Percentiles rank a stretch among this genome's conserved stretches.
phyloP scores from a whole-genome alignment of 805 yeast species.

The Candida palmyrensis region DNA sequence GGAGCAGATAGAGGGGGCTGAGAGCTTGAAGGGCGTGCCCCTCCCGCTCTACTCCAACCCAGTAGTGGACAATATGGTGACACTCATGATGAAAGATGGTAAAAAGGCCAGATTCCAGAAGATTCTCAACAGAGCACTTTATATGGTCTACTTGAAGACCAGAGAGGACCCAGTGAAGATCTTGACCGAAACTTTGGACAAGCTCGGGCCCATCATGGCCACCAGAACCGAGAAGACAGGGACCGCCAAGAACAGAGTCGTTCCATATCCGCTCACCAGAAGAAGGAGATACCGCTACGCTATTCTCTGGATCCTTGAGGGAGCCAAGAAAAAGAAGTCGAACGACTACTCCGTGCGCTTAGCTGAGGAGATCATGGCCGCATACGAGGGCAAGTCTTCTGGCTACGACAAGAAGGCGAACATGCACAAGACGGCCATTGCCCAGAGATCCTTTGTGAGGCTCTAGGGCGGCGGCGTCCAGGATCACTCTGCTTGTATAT shows the following conservation, averaged over 20 bases:
- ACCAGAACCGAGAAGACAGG: slow-evolving; percentile 77
- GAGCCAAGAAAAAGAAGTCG: slow-evolving; percentile 72
- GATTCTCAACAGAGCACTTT: slow-evolving; percentile 69
- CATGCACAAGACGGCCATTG: slow-evolving; percentile 82
- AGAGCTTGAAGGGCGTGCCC: slow-evolving; percentile 42
- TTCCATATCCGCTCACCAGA: slow-evolving; percentile 78
- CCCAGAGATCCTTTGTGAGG: slow-evolving; percentile 77
- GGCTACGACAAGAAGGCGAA: slow-evolving; percentile 80
- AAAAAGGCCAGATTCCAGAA: slow-evolving; percentile 77
- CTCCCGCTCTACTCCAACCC: slow-evolving; percentile 65
- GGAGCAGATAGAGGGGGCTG: slow-evolving; percentile 58
- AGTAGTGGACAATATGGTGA: slow-evolving; percentile 71
- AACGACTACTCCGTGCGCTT: slow-evolving; percentile 82
- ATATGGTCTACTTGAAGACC: slow-evolving; percentile 65
- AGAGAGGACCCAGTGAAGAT: slow-evolving; percentile 77
- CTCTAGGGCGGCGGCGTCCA: slow-evolving; percentile 15
- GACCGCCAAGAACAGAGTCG: slow-evolving; percentile 73
- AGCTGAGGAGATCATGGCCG: slow-evolving; percentile 82
- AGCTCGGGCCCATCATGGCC: slow-evolving; percentile 78
- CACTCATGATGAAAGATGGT: slow-evolving; percentile 90
- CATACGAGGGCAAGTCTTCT: slow-evolving; percentile 70
- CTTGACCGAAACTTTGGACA: slow-evolving; percentile 69
- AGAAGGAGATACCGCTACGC: slow-evolving; percentile 86
- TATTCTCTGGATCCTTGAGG: slow-evolving; percentile 85
- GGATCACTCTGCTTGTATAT: too few relatives aligned